Evolutionary conservation across 108 stramenopile genomes (phyloP), one percentile per base, ranked within the genome.

Genomic region (Nannochloropsis gaditana): DNA sequence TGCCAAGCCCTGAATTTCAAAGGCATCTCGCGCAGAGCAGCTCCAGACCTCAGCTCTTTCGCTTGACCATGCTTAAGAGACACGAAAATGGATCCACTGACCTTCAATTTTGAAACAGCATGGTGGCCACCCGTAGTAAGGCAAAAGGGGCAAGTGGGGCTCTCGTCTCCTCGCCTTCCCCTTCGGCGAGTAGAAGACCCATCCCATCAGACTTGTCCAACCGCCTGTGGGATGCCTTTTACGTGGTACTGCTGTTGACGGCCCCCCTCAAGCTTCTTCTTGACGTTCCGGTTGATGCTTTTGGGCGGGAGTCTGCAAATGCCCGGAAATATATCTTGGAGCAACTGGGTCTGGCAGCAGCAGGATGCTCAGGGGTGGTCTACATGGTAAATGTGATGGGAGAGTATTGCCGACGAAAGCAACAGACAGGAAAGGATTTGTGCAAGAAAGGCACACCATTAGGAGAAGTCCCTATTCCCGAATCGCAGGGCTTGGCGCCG

Each of bases 401-500:
- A 15, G 79, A 83, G 21, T 86, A 86, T 41, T 82, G 82, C 42
- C 83, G 45, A 84, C n/a, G 42, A 86, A 85, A 90, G 42, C 88
- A 88, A 31, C 83, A 90, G 15, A 85, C 86, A 15, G 91, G 91
- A 11, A 90, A 87, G 86, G 91, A 91, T 79, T 81, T 91, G 43
- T 90, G 91, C 86, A 91, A 91, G 45, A 91, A 91, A 86, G 91
- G 91, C n/a, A 91, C 90, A 1, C 43, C 83, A 10, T 43, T 43
- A 45, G 90, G 87, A 11, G 86, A 89, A 9, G 81, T 80, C 45
- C 43, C 44, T 15, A 86, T 91, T 42, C 97, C 98, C 1, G 98
- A 99, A 92, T 95, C 96, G 79, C 89, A 97, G 21, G 98, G 98
- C 43, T 94, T 99, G 79, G 95, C 95, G 43, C 91, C 96, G 8